Evolutionary conservation across 2,329 filamentous ascomycete genomes (phyloP), one percentile per base, ranked within the genome.

Genomic region (Colletotrichum somersetense): DNA sequence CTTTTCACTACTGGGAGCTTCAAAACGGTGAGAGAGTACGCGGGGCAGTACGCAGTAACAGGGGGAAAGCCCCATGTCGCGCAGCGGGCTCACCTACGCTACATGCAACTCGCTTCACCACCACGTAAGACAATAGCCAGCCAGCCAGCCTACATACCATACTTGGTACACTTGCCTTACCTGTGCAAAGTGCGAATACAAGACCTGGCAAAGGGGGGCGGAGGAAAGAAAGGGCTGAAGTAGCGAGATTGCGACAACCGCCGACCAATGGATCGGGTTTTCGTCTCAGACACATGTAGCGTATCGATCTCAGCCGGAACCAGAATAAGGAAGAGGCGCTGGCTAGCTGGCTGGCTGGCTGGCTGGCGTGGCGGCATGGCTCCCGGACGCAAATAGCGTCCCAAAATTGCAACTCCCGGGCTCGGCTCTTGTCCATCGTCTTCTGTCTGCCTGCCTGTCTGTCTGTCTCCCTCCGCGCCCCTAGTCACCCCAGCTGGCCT

Each of bases 181-280:
- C 26, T 30, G 26, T 30, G 30, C 30, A 30, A 30, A 30, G 30
- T 30, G 3, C 30, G 30, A 30, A 30, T 5, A 30, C 30, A 30
- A 30, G 30, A 30, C 30, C 30, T 30, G 30, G 30, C 30, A 30
- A 30, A 30, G 30, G 30, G 26, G 30, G 30, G 30, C 30, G 18
- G 44, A 18, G 8, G 16, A n/a, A 11, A 18, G 11, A 20, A 55
- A 55, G 52, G 53, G 53, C 53, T 38, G 53, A 38, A 38, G 50
- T 56, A 35, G 53, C 53, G 53, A 56, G 53, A 56, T 56, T 56
- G 33, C 30, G 26, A 53, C 23, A 20, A 23, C 18, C 53, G 33
- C 18, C 33, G 53, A 20, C 18, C 53, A 56, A 35, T 56, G 18
- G 53, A 38, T 38, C 53, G 50, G 50, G 14, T 53, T 53, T 53